These are phyloP conservation scores for Cucumis melo DNA, from an alignment of 306 rosid species.

Conservation along the genomic window DNA sequence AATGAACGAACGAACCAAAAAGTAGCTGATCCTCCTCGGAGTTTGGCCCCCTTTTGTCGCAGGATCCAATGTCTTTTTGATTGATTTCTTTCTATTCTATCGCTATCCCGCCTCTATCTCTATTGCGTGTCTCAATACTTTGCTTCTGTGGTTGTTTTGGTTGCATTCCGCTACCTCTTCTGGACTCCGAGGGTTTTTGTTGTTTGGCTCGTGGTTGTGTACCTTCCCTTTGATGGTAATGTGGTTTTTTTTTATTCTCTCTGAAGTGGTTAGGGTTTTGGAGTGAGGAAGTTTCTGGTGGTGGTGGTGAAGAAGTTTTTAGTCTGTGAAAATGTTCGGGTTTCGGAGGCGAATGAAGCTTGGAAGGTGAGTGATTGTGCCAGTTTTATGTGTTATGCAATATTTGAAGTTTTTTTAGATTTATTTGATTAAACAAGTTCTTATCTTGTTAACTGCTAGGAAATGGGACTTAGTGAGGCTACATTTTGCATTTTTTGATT, in stretches of 20 bases:
- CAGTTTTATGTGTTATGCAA: background rate
- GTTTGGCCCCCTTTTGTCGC: background rate
- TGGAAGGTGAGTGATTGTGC: slow-evolving; percentile 37
- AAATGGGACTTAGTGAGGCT: background rate
- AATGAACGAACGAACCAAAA: background rate
- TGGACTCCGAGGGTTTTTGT: background rate
- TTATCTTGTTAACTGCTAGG: background rate
- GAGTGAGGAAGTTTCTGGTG: slow-evolving; percentile 2
- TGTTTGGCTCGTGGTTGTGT: background rate
- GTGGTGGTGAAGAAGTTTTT: background rate
- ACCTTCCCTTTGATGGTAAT: slow-evolving; percentile 9
- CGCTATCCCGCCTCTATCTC: background rate
- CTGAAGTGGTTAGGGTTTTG: slow-evolving; percentile 6
- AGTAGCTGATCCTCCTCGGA: slow-evolving; percentile 5
- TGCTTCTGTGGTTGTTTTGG: background rate
- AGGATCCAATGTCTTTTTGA: background rate
- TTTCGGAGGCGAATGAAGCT: slow-evolving; percentile 80
- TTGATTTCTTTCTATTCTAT: background rate
- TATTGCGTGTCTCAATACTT: background rate
- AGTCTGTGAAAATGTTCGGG: slow-evolving; percentile 45
- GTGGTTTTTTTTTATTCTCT: slow-evolving; percentile 11
- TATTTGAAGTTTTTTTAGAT: background rate
- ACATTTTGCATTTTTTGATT: background rate
- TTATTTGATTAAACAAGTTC: background rate
- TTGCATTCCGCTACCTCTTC: background rate